phyloP scores from a whole-genome alignment of 2,329 filamentous ascomycete genomes.

The Aspergillus costaricaensis region DNA sequence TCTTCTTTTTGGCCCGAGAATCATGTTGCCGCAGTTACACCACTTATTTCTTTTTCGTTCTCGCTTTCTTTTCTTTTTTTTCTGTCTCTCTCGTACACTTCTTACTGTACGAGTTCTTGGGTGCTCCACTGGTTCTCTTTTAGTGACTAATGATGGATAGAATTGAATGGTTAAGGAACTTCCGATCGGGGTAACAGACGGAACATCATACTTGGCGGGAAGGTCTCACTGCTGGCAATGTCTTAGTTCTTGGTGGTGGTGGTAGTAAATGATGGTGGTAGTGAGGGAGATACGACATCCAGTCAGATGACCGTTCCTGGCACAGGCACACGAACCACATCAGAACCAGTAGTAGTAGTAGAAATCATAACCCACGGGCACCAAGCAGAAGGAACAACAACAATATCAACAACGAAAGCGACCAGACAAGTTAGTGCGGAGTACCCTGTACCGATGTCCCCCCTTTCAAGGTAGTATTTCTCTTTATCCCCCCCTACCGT shows the following conservation, averaged over 20 bases:
- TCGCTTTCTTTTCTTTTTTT: neutral
- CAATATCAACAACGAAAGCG: neutral
- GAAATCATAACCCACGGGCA: neutral
- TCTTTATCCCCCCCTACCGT: neutral
- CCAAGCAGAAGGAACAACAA: neutral
- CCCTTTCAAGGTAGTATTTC: neutral
- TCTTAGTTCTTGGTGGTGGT: neutral
- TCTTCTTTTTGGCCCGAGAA: neutral
- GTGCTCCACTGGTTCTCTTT: no score
- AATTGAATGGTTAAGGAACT: neutral
- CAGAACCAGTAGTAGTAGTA: no score
- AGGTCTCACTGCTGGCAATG: neutral
- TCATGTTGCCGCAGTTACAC: slow-evolving; percentile 5
- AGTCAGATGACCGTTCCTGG: slow-evolving; percentile 1
- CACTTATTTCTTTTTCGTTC: neutral
- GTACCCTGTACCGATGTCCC: neutral
- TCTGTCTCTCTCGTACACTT: neutral
- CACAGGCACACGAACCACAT: slow-evolving; percentile 1
- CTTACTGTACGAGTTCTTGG: no score
- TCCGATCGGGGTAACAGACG: neutral
- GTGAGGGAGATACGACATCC: neutral
- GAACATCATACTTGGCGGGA: neutral
- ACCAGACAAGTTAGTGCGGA: neutral
- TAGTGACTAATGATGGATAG: no score
- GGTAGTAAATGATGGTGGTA: neutral